Base-by-base conservation (phyloP, 768 basidiomycete species). In the Calocybe cyanea region DNA sequence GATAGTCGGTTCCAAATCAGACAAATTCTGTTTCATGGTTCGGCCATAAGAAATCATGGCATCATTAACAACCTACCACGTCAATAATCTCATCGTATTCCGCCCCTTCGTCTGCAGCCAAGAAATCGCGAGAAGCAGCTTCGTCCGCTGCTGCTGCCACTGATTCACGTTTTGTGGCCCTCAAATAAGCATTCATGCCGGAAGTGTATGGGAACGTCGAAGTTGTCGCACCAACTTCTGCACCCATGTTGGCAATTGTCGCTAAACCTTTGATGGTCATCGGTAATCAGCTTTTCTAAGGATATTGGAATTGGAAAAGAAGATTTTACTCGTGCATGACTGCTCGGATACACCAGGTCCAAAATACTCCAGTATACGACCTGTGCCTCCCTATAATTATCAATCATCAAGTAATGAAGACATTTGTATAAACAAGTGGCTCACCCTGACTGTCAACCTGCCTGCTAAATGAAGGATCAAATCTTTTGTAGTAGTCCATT, bases 181-280 rank as follows among this genome's bases (percentile, higher is more conserved):
- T 73, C 23, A 99, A 80, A 67, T 98, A 99, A 28, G 80, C 74
- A 24, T 82, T 77, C 95, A 98, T 98, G 57, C 81, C 81, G 14
- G 78, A 66, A 13, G 92, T 92, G 67, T 98, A 99, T 4, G 95
- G 94, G 77, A 99, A 99, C 5, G 88, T 92, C 1, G 94, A 95
- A 0, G 96, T 98, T 1, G 96, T 99, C n/a, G 96, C 96, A 31
- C 96, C 96, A n/a, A 98, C 94, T 72, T 99, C 96, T 10, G 96
- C 96, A 41, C 96, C 96, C 96, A 98, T 99, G 66, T 99, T 98
- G 35, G 91, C 87, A 45, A 99, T 87, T 1, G 96, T 98, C 1
- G 95, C 96, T 43, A 96, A 69, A 45, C 90, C 88, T 87, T 40
- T 40, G 19, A 36, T 11, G 46, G 38, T 36, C 32, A 30, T 45